Conservation (phyloP, 768 basidiomycete species). For the Strobilomyces dryophilus region DNA sequence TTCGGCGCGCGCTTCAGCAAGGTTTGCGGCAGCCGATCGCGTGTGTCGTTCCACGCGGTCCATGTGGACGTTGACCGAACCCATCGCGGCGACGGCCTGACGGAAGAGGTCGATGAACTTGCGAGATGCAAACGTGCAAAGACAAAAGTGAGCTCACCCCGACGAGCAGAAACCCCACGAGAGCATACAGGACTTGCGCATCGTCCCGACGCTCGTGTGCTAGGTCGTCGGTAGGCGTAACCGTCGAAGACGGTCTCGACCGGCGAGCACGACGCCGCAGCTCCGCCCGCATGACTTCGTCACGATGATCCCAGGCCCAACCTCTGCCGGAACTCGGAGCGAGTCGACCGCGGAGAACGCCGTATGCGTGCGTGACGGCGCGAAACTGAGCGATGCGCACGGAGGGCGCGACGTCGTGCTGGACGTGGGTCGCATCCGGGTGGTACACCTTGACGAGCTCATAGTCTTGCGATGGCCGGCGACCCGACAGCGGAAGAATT, state of each 20-base stretch:
- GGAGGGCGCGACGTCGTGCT: slow-evolving; percentile 36
- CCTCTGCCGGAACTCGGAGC: background rate
- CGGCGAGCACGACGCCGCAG: slow-evolving; percentile 42
- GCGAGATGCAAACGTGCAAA: background rate
- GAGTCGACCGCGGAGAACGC: slow-evolving; percentile 28
- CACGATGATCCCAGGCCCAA: slow-evolving; percentile 10
- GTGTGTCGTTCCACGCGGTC: slow-evolving; percentile 41
- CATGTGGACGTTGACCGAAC: slow-evolving; percentile 21
- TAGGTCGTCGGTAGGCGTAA: background rate
- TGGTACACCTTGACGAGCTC: slow-evolving; percentile 71
- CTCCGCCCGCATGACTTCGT: slow-evolving; percentile 48
- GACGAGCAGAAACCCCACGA: slow-evolving; percentile 10
- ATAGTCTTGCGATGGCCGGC: slow-evolving; percentile 46
- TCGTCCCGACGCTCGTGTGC: background rate
- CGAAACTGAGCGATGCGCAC: slow-evolving; percentile 61
- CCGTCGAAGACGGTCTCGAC: slow-evolving; percentile 31
- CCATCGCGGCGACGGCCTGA: slow-evolving; percentile 10
- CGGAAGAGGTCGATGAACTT: background rate
- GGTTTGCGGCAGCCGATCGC: slow-evolving; percentile 49
- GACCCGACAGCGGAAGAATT: background rate
- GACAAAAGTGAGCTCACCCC: slow-evolving; percentile 10
- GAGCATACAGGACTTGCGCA: slow-evolving; percentile 7
- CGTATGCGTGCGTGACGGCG: slow-evolving; percentile 61
- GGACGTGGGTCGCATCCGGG: slow-evolving; percentile 52
- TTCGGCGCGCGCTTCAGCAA: slow-evolving; percentile 55